Evolutionary conservation across 345 rosid species (phyloP), one percentile per base, ranked within the genome.

Genomic region (Eucalyptus tenuipes): DNA sequence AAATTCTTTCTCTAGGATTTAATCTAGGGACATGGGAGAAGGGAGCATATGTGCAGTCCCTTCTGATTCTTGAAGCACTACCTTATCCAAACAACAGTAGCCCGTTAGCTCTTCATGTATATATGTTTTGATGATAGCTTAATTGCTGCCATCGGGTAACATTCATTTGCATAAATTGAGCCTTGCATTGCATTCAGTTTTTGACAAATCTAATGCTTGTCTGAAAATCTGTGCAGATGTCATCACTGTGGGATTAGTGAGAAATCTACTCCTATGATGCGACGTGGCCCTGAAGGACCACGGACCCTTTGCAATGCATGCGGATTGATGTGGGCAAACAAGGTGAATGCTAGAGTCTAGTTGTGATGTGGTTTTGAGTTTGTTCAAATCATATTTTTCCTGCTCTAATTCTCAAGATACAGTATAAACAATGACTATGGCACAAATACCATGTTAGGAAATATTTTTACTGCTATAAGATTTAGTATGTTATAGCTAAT

Each of bases 261-360:
- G 82, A 96, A 94, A 87, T 92, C 93, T 80, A 97, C 99, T 59
- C 99, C 99, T 22, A 96, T 96, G 99, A 97, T 97, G 99, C 97
- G 98, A 71, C 98, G 99, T 53, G 99, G 99, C 87, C 99, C 99
- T 71, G 90, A 96, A 68, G 99, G 99, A 86, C 99, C 98, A 47
- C 93, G 98, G 90, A 94, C 99, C 82, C 97, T 97, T 86, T 97
- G 99, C 95, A 97, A 97, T 94, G 99, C 99, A 13, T 97, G 99
- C 89, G 99, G 99, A 55, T 98, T 97, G 24, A 95, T 95, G 89
- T 97, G 99, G 99, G 95, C 97, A 80, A 95, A 93, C 88, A 96
- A 95, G 96, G 99, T 97, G 33, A 29, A 94, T 90, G 61, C 91
- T 52, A 37, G 37, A 17, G 45, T 33, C 13, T 86, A 49, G 61